Conservation (phyloP, 805 yeast genomes). For the Komagataella populi region DNA sequence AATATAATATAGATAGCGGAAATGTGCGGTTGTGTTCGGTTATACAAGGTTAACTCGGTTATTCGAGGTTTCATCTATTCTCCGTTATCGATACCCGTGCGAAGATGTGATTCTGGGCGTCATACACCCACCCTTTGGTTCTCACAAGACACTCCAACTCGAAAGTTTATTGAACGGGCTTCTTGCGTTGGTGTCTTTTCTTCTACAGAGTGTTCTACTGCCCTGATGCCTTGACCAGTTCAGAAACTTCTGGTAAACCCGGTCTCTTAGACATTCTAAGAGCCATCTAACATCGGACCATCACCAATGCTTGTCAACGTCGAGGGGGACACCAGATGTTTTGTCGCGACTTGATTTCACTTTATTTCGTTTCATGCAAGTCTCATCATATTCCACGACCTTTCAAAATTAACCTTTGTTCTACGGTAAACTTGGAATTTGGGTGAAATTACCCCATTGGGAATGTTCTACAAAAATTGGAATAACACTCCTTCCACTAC, state of each 20-base stretch:
- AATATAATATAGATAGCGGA: neutral
- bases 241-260: too few relatives aligned
- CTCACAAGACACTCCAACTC: too few relatives aligned
- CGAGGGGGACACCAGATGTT: too few relatives aligned
- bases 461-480: neutral
- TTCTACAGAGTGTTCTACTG: too few relatives aligned
- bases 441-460: neutral
- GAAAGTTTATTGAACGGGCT: too few relatives aligned
- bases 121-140: too few relatives aligned
- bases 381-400: neutral
- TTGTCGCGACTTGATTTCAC: too few relatives aligned
- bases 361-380: neutral
- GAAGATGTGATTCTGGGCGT: neutral
- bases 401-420: neutral
- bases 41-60: neutral
- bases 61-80: neutral
- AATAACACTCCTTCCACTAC: neutral
- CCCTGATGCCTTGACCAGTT: too few relatives aligned
- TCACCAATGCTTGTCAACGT: too few relatives aligned
- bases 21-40: neutral
- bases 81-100: neutral
- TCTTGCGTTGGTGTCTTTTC: too few relatives aligned
- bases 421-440: neutral
- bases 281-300: too few relatives aligned
- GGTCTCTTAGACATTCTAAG: too few relatives aligned